Conservation (phyloP, 2,329 filamentous ascomycete genomes). For the Fusarium haematococcum region DNA sequence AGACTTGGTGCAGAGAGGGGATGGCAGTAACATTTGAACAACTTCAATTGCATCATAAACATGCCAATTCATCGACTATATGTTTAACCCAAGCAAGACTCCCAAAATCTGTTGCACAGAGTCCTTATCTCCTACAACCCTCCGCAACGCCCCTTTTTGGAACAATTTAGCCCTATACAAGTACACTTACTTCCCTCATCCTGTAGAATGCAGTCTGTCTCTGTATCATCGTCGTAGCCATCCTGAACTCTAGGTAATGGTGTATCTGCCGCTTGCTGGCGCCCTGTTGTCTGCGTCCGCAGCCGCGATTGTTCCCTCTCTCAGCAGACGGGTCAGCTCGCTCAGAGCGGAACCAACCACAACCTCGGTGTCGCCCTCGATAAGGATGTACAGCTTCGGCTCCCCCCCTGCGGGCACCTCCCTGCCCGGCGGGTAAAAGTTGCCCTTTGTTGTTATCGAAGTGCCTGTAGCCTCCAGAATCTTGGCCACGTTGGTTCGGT, state of each 20-base stretch:
- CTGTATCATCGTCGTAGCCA: background rate
- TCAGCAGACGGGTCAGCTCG: slow-evolving; percentile 87
- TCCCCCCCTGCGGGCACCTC: slow-evolving; percentile 79
- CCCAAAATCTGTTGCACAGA: slow-evolving; percentile 23
- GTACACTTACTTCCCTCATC: background rate
- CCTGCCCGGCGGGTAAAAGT: slow-evolving; percentile 86
- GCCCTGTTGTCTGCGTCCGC: slow-evolving; percentile 87
- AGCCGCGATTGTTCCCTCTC: slow-evolving; percentile 90
- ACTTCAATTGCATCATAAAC: background rate
- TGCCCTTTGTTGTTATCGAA: slow-evolving; percentile 97
- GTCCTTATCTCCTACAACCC: background rate
- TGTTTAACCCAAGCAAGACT: slow-evolving; percentile 29
- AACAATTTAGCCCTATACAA: slow-evolving; percentile 1
- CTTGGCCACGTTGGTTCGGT: slow-evolving; percentile 97
- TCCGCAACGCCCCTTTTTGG: slow-evolving; percentile 6
- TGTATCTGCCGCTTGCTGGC: slow-evolving; percentile 85
- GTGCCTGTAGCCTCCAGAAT: slow-evolving; percentile 95
- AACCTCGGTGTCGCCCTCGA: slow-evolving; percentile 96
- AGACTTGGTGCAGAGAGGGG: background rate
- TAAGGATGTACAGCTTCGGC: slow-evolving; percentile 97
- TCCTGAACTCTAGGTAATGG: slow-evolving; percentile 72
- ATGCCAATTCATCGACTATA: background rate
- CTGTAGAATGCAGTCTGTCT: background rate
- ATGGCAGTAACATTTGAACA: background rate
- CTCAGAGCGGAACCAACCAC: slow-evolving; percentile 91